Conservation (phyloP, 1,284 basidiomycete species). For the Trichosporon coremiiforme region DNA sequence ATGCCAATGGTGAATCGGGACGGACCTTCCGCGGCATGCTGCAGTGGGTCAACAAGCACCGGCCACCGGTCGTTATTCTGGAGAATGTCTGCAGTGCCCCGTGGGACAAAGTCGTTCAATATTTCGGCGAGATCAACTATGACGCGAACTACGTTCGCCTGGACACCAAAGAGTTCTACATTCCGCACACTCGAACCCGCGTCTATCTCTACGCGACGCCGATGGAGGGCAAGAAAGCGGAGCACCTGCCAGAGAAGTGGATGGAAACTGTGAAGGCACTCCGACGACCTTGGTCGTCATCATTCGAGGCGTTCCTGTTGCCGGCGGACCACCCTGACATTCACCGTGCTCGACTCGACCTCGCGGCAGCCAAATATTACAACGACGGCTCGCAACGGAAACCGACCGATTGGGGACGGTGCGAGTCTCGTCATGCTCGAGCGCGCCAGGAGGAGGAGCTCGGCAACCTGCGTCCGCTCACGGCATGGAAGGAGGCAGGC, state of each 20-base stretch:
- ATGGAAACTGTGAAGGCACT: conserved; percentile 67
- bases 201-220: conserved; percentile 75
- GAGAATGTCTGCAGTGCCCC: conserved; percentile 94
- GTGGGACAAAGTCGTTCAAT: conserved; percentile 74
- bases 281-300: conserved; percentile 80
- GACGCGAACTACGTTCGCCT: conserved; percentile 68
- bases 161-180: conserved; percentile 92
- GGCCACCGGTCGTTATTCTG: conserved; percentile 84
- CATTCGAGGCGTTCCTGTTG: conserved; percentile 88
- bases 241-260: conserved; percentile 71
- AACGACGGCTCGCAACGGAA: conserved; percentile 61
- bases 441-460: conserved; percentile 80
- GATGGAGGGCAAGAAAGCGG: conserved; percentile 34
- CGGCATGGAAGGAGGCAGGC: conserved; percentile 91
- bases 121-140: conserved; percentile 77
- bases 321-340: conserved; percentile 88
- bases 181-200: conserved; percentile 88
- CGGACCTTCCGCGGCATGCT: conserved; percentile 89
- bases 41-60: conserved; percentile 83
- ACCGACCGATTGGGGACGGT: conserved; percentile 79
- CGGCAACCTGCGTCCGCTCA: conserved; percentile 81
- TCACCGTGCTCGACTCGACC: conserved; percentile 80
- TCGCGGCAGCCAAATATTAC: conserved; percentile 61
- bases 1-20: conserved; percentile 85
- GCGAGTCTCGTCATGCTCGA: conserved; percentile 87